Base-by-base conservation (phyloP, 176 grass and related monocot species). In the Puya raimondii region DNA sequence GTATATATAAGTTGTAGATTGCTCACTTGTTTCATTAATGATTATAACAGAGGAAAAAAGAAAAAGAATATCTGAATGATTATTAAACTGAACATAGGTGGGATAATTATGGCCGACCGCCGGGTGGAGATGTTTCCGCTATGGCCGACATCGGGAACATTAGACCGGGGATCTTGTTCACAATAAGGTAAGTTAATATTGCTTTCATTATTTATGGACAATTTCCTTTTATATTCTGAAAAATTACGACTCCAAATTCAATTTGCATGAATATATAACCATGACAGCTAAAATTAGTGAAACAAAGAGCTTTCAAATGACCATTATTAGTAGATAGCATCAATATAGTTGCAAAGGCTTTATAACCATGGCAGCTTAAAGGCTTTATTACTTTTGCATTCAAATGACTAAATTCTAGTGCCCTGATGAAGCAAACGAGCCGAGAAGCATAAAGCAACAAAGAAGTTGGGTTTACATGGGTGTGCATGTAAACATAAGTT, bases 101-200 rank as follows among this genome's bases (percentile, higher is more conserved):
- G 93, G 83, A 81, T 79, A 80, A 77, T 75, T 88, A 92, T 72
- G 89, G 93, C 13, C 79, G 80, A 65, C 93, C 93, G 69, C 84
- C 86, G 64, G 89, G 93, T 78, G 93, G 86, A 81, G 89, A 97
- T 78, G 85, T 90, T 50, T 76, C 82, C 2, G 85, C 85, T 74
- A 84, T 97, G 76, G 81, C 82, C 74, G 89, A 92, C 65, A 84
- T 79, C 57, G 93, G 87, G 76, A 87, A 89, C 50, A 80, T 82
- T 49, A 85, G 72, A 56, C 74, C 81, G 83, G 89, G 93, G 72
- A 80, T 84, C 14, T 63, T 92, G 71, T 97, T 97, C 84, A 92
- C 93, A 81, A 78, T 97, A 78, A 97, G 93, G 89, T 92, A 85
- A 27, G 80, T n/a, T 75, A 73, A 78, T 21, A 21, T 27, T 73